A percentile compares a stretch with the other conserved stretches of the same genome.
These are phyloP conservation scores for Suillus subluteus DNA, from an alignment of 768 basidiomycete genomes.

Conservation along the genomic window DNA sequence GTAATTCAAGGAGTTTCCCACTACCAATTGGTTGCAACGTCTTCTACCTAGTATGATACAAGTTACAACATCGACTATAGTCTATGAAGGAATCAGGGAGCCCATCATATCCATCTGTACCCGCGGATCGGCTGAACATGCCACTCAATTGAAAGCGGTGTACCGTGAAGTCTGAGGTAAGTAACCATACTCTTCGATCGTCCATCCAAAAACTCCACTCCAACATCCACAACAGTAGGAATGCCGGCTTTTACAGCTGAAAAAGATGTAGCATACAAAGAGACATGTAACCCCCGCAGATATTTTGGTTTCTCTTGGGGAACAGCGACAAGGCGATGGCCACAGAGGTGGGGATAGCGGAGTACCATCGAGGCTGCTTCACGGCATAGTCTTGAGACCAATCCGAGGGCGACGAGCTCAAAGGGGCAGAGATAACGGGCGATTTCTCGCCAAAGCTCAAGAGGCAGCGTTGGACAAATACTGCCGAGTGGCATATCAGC, in stretches of 20 bases:
- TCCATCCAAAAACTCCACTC: background rate
- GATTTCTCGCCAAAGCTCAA: background rate
- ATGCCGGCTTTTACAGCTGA: background rate
- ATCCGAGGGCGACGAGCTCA: background rate
- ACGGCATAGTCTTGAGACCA: slow-evolving; percentile 3
- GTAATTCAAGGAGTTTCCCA: no score
- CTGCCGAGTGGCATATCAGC: background rate
- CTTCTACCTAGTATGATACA: no score
- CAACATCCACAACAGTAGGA: background rate
- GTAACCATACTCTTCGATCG: background rate
- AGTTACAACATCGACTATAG: no score
- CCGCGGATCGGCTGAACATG: background rate
- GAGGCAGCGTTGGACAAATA: background rate
- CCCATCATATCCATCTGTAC: no score
- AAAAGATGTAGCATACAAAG: background rate
- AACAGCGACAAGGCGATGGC: background rate
- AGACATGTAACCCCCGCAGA: background rate
- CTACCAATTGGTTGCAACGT: background rate
- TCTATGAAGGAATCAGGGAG: no score
- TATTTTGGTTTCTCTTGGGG: background rate
- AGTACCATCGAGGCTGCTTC: background rate
- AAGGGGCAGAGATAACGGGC: background rate
- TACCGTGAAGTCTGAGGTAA: background rate
- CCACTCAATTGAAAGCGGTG: background rate
- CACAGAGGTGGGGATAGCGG: background rate